phyloP scores from a whole-genome alignment of 805 yeast species.

The Metschnikowia borealis region DNA sequence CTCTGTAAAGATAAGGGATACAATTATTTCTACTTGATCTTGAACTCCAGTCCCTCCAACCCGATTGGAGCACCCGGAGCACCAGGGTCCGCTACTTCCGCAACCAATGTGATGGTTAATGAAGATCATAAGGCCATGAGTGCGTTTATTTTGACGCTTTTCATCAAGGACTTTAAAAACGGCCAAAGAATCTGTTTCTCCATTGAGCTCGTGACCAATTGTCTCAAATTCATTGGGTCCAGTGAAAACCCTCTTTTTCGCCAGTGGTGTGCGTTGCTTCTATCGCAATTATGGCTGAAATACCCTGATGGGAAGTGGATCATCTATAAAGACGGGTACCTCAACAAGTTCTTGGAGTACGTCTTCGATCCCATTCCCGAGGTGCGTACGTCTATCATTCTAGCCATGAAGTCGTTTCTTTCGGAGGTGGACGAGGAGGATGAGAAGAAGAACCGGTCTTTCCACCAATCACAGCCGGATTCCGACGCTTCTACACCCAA shows the following conservation, averaged over 20 bases:
- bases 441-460: slow-evolving; percentile 1
- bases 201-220: slow-evolving; percentile 63
- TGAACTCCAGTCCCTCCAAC: slow-evolving; percentile 42
- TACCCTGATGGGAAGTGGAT: slow-evolving; percentile 74
- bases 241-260: slow-evolving; percentile 82
- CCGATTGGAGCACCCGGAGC: slow-evolving; percentile 32
- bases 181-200: slow-evolving; percentile 82
- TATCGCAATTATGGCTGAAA: slow-evolving; percentile 71
- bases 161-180: slow-evolving; percentile 71
- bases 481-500: slow-evolving; percentile 9
- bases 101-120: slow-evolving; percentile 40
- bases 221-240: slow-evolving; percentile 59
- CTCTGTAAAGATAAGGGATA: slow-evolving; percentile 87
- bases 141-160: slow-evolving; percentile 81
- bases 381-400: slow-evolving; percentile 78
- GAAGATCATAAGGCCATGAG: slow-evolving; percentile 95
- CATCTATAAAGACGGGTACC: slow-evolving; percentile 59
- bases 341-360: slow-evolving; percentile 51
- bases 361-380: slow-evolving; percentile 92
- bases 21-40: slow-evolving; percentile 77
- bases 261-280: slow-evolving; percentile 85
- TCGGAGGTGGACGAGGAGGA: slow-evolving; percentile 39
- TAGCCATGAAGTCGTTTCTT: slow-evolving; percentile 67
- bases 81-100: slow-evolving; percentile 21
- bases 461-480: slow-evolving; percentile 3